A percentile compares a stretch with the other conserved stretches of the same genome.
phyloP scores from a whole-genome alignment of 352 stramenopile species.

The Phytophthora crassamura region DNA sequence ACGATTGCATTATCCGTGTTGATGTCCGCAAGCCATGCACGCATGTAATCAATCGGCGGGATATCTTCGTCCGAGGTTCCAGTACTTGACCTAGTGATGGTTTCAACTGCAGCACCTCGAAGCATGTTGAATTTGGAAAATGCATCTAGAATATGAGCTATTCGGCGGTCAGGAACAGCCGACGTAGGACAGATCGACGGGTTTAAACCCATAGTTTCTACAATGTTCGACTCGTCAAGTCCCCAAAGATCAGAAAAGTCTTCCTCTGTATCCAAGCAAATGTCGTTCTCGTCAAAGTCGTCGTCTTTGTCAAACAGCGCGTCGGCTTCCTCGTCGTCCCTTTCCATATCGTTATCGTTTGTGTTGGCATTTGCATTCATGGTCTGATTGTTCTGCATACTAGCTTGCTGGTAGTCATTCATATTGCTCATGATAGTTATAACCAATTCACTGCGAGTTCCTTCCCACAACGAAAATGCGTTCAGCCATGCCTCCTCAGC shows the following conservation, averaged over 20 bases:
- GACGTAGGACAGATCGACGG: no score
- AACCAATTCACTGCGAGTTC: constrained; percentile 1
- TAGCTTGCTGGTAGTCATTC: constrained; percentile 1
- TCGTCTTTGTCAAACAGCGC: neutral
- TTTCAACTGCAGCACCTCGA: no score
- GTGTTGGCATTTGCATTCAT: neutral
- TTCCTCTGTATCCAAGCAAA: neutral
- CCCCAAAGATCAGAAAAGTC: no score
- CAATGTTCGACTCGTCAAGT: no score
- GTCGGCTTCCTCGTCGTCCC: neutral
- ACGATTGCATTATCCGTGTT: constrained; percentile 4
- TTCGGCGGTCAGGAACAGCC: no score
- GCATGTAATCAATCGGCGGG: neutral
- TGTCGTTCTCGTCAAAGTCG: neutral
- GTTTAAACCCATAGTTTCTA: no score
- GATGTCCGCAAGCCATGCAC: neutral
- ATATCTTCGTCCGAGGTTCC: no score
- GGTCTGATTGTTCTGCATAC: neutral
- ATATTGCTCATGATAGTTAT: constrained; percentile 8
- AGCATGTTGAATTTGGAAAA: no score
- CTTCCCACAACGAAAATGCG: neutral
- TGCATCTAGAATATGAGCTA: no score
- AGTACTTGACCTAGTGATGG: no score
- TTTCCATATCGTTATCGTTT: neutral
- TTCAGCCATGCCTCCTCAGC: neutral